phyloP scores from a whole-genome alignment of 192 early-diverging fungal species.

The Umbelopsis isabellina region DNA sequence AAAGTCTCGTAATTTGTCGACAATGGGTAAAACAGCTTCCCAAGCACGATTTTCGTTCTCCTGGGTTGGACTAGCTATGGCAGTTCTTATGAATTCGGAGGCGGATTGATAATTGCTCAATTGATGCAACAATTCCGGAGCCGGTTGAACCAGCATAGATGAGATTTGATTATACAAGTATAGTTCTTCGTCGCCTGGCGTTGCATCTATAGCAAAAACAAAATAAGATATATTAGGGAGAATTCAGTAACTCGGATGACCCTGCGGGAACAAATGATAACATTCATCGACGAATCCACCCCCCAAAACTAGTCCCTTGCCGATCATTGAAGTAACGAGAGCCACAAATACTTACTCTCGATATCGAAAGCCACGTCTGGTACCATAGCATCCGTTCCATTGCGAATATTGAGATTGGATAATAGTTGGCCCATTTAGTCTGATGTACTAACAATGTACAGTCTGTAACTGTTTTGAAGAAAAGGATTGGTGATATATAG shows the following conservation, averaged over 20 bases:
- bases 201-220: slow-evolving; percentile 41
- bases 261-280: background rate
- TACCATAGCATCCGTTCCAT: slow-evolving; percentile 39
- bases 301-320: slow-evolving; percentile 19
- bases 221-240: background rate
- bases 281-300: background rate
- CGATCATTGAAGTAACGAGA: background rate
- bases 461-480: background rate
- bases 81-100: slow-evolving; percentile 78
- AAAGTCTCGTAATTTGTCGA: slow-evolving; percentile 75
- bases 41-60: slow-evolving; percentile 91
- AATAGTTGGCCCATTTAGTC: slow-evolving; percentile 49
- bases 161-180: slow-evolving; percentile 61
- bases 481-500: background rate
- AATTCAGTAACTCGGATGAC: background rate
- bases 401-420: slow-evolving; percentile 52
- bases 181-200: slow-evolving; percentile 67
- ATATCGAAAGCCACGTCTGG: slow-evolving; percentile 65
- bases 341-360: slow-evolving; percentile 53
- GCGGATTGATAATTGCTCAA: slow-evolving; percentile 66
- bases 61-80: slow-evolving; percentile 81
- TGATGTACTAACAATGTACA: slow-evolving; percentile 10
- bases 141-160: slow-evolving; percentile 53
- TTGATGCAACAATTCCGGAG: slow-evolving; percentile 53
- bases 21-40: slow-evolving; percentile 82